Base-by-base conservation (phyloP, 202 grass and related monocot species). In the Carex sylvatica region DNA sequence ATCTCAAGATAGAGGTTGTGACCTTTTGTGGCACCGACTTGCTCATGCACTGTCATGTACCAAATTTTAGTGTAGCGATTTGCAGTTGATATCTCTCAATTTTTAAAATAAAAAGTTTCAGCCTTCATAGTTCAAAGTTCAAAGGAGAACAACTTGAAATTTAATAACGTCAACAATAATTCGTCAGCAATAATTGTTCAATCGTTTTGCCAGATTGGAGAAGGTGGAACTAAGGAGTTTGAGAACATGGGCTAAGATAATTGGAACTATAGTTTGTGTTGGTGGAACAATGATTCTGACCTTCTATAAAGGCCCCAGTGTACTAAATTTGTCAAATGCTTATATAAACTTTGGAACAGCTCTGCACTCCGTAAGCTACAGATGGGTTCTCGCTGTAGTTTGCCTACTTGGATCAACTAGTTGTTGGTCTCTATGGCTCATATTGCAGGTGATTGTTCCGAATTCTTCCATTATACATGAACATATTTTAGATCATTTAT, bases 341-440 rank as follows among this genome's bases (percentile, higher is more conserved):
- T 56, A 3, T 6, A 55, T 51, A 49, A 61, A 19, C 15, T 10
- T 62, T 23, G 51, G 82, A 10, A 60, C 52, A 16, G 6, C 69
- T 31, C 33, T 81, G 2, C 4, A 56, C 16, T 44, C 82, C 0
- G 49, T 23, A 0, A n/a, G 4, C 7, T 36, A 86, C 4, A 85
- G 86, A 38, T 93, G 91, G 91, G 78, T 85, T 7, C 63, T 24
- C 15, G 91, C 88, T 28, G 84, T 81, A 8, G 74, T 88, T 26
- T 87, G 87, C 23, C 88, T 91, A 16, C 53, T 91, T 11, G 88
- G 58, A 66, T 87, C 84, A 8, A 85, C 78, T 19, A 24, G 77
- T 36, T 91, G 86, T 82, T 77, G 90, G 88, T 87, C 91, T 61
- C 68, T 87, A 8, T 91, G 86, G 91, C 90, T 91, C 66, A 87